Conservation (phyloP, 805 yeast species). For the Wickerhamomyces hampshirensis region DNA sequence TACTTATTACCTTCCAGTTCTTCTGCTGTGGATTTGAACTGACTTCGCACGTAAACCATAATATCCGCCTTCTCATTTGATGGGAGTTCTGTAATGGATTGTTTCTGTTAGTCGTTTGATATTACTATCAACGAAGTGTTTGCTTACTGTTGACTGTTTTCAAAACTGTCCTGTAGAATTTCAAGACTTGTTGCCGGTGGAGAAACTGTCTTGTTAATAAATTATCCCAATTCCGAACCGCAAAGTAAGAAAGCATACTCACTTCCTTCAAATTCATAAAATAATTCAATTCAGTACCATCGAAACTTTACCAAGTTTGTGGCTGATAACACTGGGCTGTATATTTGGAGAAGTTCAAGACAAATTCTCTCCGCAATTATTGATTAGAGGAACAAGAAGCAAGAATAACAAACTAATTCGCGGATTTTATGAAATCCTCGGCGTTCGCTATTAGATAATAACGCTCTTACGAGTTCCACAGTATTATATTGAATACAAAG, state of each 20-base stretch:
- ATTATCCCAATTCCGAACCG: no score
- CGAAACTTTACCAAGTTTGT: background rate
- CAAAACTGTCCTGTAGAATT: slow-evolving; percentile 10
- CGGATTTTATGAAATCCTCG: no score
- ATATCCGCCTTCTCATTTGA: slow-evolving; percentile 3
- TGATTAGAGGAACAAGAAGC: no score
- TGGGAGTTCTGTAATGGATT: slow-evolving; percentile 5
- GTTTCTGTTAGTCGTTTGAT: background rate
- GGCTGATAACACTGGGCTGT: no score
- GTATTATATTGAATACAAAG: no score
- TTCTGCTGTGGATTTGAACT: slow-evolving; percentile 5
- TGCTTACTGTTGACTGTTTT: slow-evolving; percentile 12
- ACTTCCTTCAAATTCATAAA: background rate
- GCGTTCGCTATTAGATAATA: no score
- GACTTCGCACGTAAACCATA: slow-evolving; percentile 2
- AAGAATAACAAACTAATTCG: no score
- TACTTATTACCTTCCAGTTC: slow-evolving; percentile 9
- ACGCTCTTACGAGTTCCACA: no score
- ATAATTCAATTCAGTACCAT: no score
- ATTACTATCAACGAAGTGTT: background rate
- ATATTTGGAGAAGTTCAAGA: no score
- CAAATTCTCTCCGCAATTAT: no score
- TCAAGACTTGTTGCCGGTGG: slow-evolving; percentile 12
- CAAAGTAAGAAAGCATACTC: no score
- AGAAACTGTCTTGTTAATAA: slow-evolving; percentile 12